phyloP scores from a whole-genome alignment of 176 grass and related monocot species.

The Oryza brachyantha region DNA sequence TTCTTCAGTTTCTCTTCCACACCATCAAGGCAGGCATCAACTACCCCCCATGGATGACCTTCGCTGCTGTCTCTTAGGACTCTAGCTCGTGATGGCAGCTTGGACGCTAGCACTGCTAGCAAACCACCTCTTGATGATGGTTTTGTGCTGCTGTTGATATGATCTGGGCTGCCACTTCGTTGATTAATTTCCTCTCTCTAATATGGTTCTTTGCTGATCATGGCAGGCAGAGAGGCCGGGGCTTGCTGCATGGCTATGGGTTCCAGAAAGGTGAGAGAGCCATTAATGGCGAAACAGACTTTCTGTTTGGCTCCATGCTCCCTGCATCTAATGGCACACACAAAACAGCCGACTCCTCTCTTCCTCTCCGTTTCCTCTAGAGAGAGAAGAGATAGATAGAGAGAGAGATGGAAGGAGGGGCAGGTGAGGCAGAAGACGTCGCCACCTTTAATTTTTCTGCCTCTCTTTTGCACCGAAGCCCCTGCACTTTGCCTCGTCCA shows the following conservation, averaged over 20 bases:
- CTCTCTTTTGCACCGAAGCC: slow-evolving; percentile 19
- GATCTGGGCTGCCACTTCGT: not conserved
- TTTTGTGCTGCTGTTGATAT: no score
- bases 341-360: slow-evolving; percentile 43
- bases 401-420: slow-evolving; percentile 36
- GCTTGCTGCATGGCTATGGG: slow-evolving; percentile 24
- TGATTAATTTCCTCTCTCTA: not conserved
- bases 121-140: slow-evolving; percentile 24
- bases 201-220: not conserved
- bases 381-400: not conserved
- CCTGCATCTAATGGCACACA: slow-evolving; percentile 44
- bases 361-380: slow-evolving; percentile 15
- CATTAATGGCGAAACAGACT: slow-evolving; percentile 71
- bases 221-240: no score
- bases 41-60: slow-evolving; percentile 39
- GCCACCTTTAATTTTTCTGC: slow-evolving; percentile 37
- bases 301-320: slow-evolving; percentile 68
- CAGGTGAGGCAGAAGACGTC: slow-evolving; percentile 36
- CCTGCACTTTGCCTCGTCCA: not conserved
- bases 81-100: slow-evolving; percentile 42
- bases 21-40: no score
- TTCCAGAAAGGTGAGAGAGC: slow-evolving; percentile 33
- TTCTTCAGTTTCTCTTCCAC: slow-evolving; percentile 39
- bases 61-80: slow-evolving; percentile 32
- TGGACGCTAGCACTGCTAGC: slow-evolving; percentile 43